Conservation (phyloP, 768 basidiomycete species). For the Galerina sulciceps region DNA sequence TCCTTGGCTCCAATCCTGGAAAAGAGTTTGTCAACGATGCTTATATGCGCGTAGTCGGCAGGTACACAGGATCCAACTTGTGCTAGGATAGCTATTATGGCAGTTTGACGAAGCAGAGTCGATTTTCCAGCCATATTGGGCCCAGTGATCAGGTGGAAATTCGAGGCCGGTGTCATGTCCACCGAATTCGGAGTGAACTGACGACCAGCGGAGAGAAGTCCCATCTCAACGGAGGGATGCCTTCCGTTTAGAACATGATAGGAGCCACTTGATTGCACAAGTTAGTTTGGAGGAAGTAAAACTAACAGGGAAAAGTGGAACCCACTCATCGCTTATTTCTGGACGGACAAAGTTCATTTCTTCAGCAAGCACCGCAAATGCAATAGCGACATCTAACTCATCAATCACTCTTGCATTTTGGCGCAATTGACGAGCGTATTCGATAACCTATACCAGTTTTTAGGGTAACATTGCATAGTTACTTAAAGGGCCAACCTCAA, state of each 20-base stretch:
- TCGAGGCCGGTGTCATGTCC: conserved; percentile 57
- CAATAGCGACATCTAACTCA: conserved; percentile 84
- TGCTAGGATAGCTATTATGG: conserved; percentile 86
- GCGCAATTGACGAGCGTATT: conserved; percentile 57
- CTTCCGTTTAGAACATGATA: conserved; percentile 81
- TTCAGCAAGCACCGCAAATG: conserved; percentile 79
- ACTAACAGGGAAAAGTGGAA: not conserved
- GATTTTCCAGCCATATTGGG: conserved; percentile 98
- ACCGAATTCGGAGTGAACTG: conserved; percentile 87
- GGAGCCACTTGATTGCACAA: conserved; percentile 41
- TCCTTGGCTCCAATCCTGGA: conserved; percentile 96
- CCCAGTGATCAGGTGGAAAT: conserved; percentile 85
- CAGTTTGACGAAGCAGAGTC: conserved; percentile 89
- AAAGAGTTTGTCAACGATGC: conserved; percentile 90
- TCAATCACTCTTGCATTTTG: conserved; percentile 80
- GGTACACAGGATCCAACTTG: conserved; percentile 96
- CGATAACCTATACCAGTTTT: conserved; percentile 58
- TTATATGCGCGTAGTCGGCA: conserved; percentile 77
- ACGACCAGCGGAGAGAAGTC: conserved; percentile 73
- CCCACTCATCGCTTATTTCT: conserved; percentile 69
- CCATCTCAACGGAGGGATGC: conserved; percentile 93
- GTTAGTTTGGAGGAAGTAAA: not conserved
- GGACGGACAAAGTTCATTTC: conserved; percentile 83
- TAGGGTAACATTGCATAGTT: not conserved
- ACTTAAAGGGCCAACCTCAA: conserved; percentile 50